Base-by-base conservation (phyloP, 768 basidiomycete genomes). In the Hypsizygus marmoreus region DNA sequence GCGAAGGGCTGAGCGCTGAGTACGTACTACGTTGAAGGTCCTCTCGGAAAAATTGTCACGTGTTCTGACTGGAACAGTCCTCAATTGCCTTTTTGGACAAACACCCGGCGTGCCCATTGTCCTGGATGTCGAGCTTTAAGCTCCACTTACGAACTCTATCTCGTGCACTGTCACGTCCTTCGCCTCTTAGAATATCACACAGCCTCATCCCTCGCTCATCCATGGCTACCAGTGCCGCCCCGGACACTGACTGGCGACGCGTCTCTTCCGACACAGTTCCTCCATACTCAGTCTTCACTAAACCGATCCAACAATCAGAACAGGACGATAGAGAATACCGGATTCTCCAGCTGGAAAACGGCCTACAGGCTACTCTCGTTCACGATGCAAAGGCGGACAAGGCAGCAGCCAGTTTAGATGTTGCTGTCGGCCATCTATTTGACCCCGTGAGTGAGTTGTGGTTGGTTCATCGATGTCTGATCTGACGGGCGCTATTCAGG, bases 391-490 rank as follows among this genome's bases (percentile, higher is more conserved):
- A 82, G 51, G 83, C 95, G 4, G 97, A 99, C 70, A 97, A 95
- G 68, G 89, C 92, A 9, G 91, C 94, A 0, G 97, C 95, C 2
- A 91, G 91, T 60, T 76, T 99, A 58, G 91, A 95, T 66, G 93
- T 98, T 40, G 86, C 87, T 26, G 94, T 97, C 2, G 97, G 97
- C 4, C 95, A 98, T 66, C 66, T 99, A 42, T 82, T 79, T 33
- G 97, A 99, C 66, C 97, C 97, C 12, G 91, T 91, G 61, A 66
- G 86, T 73, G 29, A 29, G 6, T 30, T 7, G 25, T 17, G 35
- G 43, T 42, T 16, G 29, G 25, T 11, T 24, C 12, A n/a, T 19
- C 32, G 19, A 25, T 25, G 2, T 7, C 9, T 50, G 34, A 37
- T 45, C 33, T 50, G 25, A 49, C 47, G 11, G 16, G 43, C 10